Evolutionary conservation across 352 stramenopile species (phyloP).

Genomic region (Phytophthora agathidicida): DNA sequence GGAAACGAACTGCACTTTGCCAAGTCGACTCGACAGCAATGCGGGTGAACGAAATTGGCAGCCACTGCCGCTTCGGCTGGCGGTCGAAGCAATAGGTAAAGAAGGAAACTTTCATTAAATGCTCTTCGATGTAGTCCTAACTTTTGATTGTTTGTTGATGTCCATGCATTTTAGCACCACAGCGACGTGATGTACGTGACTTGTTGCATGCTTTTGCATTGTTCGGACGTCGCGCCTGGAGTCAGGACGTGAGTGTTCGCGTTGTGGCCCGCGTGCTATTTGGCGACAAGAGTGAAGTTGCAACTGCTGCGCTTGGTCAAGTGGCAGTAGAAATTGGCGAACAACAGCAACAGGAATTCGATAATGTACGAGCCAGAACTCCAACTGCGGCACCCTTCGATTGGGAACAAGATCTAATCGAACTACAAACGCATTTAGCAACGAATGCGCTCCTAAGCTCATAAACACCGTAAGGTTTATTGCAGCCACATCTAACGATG

Average conservation of each 20-base stretch:
- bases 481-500: no score
- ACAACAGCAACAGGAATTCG: neutral
- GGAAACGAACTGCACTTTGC: neutral
- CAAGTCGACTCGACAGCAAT: neutral
- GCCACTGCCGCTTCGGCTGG: slow-evolving; percentile 19
- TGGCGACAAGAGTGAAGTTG: slow-evolving; percentile 12
- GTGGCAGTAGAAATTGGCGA: neutral
- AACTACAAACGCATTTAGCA: slow-evolving; percentile 22
- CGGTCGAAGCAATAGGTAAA: slow-evolving; percentile 25
- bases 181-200: slow-evolving; percentile 11
- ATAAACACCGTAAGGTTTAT: neutral
- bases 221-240: slow-evolving; percentile 22
- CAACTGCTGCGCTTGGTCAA: slow-evolving; percentile 5
- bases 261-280: slow-evolving; percentile 17
- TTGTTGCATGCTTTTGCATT: slow-evolving; percentile 17
- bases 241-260: neutral
- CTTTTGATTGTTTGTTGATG: neutral
- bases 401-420: slow-evolving; percentile 33
- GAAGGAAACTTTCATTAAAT: neutral
- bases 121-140: neutral
- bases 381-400: neutral
- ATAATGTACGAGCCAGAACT: slow-evolving; percentile 4
- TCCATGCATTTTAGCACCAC: slow-evolving; percentile 10
- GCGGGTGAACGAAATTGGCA: slow-evolving; percentile 1
- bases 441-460: neutral